Evolutionary conservation across 2,329 filamentous ascomycete species (phyloP).

Genomic region (Colletotrichum tamarilloi): DNA sequence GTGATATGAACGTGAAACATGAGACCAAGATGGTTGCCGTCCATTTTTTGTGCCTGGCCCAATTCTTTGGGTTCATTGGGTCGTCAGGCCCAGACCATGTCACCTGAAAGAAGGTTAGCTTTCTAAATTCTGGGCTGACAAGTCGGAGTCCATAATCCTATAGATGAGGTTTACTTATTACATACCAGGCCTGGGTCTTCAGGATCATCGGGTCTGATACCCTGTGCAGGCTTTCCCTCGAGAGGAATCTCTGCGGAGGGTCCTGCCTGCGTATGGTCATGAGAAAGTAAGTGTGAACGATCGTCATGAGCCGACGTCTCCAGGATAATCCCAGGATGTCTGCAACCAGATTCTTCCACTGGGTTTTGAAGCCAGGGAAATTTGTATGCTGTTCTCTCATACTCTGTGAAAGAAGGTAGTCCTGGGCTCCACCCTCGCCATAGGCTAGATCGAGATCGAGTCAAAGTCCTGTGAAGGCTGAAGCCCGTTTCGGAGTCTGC

Average conservation of each 20-base stretch:
- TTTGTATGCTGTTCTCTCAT: conserved; percentile 43
- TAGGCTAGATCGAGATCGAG: conserved; percentile 41
- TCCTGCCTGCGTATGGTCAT: not conserved
- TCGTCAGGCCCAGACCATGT: conserved; percentile 58
- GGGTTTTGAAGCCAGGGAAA: conserved; percentile 42
- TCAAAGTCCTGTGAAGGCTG: conserved; percentile 19
- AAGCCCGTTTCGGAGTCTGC: conserved; percentile 2
- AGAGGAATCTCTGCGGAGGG: not conserved
- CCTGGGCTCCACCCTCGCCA: conserved; percentile 45
- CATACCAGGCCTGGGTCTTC: conserved; percentile 40
- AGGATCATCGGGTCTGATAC: not conserved
- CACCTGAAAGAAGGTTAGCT: conserved; percentile 40
- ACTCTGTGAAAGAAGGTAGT: conserved; percentile 38
- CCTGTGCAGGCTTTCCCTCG: conserved; percentile 10
- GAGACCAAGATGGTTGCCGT: conserved; percentile 49
- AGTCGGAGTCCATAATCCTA: not conserved
- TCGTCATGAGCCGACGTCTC: conserved; percentile 2
- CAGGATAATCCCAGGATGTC: not conserved
- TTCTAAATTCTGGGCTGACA: not conserved
- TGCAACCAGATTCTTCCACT: not conserved
- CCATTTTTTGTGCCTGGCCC: conserved; percentile 51
- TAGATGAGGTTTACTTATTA: not conserved
- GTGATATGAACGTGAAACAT: conserved; percentile 64
- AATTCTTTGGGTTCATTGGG: conserved; percentile 57
- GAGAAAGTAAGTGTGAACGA: conserved; percentile 2